Evolutionary conservation across 306 rosid genomes (phyloP).

Genomic region (Herpetospermum pedunculosum): DNA sequence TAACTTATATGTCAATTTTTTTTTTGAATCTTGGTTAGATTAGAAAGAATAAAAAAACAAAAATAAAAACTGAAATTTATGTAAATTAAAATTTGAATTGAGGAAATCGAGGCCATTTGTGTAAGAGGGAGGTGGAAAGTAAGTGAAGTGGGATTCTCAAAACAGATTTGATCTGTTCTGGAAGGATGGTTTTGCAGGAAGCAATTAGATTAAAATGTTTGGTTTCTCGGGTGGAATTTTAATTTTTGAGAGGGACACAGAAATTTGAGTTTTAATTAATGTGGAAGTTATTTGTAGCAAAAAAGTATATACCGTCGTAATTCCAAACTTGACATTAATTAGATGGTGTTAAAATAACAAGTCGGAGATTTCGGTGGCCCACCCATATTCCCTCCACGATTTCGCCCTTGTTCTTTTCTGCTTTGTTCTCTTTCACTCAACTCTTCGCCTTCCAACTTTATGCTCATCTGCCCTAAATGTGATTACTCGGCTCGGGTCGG

Average conservation of each 20-base stretch:
- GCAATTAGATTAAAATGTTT: neutral
- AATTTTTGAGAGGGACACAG: neutral
- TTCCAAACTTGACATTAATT: neutral
- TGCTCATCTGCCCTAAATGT: neutral
- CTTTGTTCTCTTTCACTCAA: neutral
- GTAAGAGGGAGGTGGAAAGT: neutral
- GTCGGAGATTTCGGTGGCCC: neutral
- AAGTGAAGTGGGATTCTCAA: conserved; percentile 2
- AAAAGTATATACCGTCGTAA: neutral
- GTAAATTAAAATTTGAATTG: too few relatives aligned
- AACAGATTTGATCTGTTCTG: neutral
- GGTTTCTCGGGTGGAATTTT: neutral
- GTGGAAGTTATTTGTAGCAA: neutral
- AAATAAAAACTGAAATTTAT: too few relatives aligned
- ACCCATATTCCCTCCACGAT: conserved; percentile 1
- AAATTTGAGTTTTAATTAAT: neutral
- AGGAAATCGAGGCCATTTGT: neutral
- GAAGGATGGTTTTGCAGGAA: neutral
- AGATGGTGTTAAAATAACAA: neutral
- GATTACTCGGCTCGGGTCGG: neutral
- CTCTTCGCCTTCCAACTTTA: neutral
- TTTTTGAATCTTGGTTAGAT: too few relatives aligned
- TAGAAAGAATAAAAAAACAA: too few relatives aligned
- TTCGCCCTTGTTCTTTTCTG: neutral
- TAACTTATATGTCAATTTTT: too few relatives aligned